A percentile compares a stretch with the other conserved stretches of the same genome.
phyloP scores from a whole-genome alignment of 345 rosid genomes.

The Cardamine chenopodiifolia region DNA sequence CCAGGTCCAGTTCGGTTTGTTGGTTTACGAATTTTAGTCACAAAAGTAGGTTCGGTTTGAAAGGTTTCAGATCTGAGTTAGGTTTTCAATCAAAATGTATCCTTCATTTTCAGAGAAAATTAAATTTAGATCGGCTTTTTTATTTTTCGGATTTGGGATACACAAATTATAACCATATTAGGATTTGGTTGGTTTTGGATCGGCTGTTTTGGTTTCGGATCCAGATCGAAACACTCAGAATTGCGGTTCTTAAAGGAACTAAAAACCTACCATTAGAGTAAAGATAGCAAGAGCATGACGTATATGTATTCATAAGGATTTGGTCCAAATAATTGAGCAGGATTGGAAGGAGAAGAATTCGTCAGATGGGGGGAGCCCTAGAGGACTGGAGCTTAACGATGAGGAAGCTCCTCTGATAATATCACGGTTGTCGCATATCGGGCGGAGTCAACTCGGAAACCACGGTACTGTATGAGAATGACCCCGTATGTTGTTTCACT shows the following conservation, averaged over 20 bases:
- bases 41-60: not conserved
- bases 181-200: not conserved
- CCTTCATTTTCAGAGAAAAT: not conserved
- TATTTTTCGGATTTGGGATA: too few relatives aligned
- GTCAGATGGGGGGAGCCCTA: constrained; percentile 55
- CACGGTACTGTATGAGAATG: constrained; percentile 44
- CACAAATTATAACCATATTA: too few relatives aligned
- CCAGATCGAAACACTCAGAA: not conserved
- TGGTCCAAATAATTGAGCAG: constrained; percentile 45
- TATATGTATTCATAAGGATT: not conserved
- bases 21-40: not conserved
- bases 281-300: not conserved
- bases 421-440: constrained; percentile 73
- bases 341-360: constrained; percentile 98
- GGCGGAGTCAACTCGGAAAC: constrained; percentile 70
- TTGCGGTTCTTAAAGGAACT: not conserved
- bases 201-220: not conserved
- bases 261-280: not conserved
- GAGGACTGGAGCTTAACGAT: constrained; percentile 55
- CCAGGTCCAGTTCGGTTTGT: not conserved
- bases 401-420: constrained; percentile 86
- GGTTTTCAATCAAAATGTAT: not conserved
- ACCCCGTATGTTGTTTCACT: constrained; percentile 22
- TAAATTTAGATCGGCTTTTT: not conserved
- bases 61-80: not conserved